A percentile compares a stretch with the other conserved stretches of the same genome.
These are phyloP conservation scores for Rhynchosporium graminicola DNA, from an alignment of 2,329 filamentous ascomycete species.

Conservation along the genomic window DNA sequence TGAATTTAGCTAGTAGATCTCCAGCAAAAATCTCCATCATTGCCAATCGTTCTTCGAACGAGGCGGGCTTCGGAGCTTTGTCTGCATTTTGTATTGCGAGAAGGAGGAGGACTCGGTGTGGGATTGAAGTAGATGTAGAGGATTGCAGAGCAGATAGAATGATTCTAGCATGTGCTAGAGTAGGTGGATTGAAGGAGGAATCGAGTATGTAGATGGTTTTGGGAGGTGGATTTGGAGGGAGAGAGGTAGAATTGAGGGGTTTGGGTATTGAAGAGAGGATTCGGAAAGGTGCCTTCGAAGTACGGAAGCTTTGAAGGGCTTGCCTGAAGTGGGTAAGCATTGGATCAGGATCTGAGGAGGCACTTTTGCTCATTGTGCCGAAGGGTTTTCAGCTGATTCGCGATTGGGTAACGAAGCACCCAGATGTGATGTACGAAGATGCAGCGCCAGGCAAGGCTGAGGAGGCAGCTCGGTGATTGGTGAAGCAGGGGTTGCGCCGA, in stretches of 20 bases:
- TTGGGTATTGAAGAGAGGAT: slow-evolving; percentile 34
- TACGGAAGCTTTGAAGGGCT: slow-evolving; percentile 26
- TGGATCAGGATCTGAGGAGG: slow-evolving; percentile 3
- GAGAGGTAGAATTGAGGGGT: slow-evolving; percentile 11
- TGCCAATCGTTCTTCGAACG: slow-evolving; percentile 65
- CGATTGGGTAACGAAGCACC: too few species aligned
- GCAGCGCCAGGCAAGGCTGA: not conserved
- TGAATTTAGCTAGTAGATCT: slow-evolving; percentile 49
- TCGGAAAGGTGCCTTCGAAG: slow-evolving; percentile 29
- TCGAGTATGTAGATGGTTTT: slow-evolving; percentile 59
- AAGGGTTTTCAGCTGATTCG: not conserved
- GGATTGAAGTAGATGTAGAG: slow-evolving; percentile 28
- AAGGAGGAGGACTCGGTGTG: slow-evolving; percentile 54
- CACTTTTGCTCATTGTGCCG: slow-evolving; percentile 14
- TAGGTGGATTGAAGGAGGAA: slow-evolving; percentile 70
- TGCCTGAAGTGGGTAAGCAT: slow-evolving; percentile 16
- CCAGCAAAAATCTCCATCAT: slow-evolving; percentile 72
- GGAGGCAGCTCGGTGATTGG: not conserved
- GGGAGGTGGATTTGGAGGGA: slow-evolving; percentile 29
- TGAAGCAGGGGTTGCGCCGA: slow-evolving; percentile 1
- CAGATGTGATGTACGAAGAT: not conserved
- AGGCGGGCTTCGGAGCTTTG: slow-evolving; percentile 65
- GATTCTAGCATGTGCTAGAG: slow-evolving; percentile 60
- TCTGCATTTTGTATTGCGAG: slow-evolving; percentile 67
- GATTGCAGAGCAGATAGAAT: slow-evolving; percentile 48